Base-by-base conservation (phyloP, 306 rosid genomes). In the Quillaja saponaria region DNA sequence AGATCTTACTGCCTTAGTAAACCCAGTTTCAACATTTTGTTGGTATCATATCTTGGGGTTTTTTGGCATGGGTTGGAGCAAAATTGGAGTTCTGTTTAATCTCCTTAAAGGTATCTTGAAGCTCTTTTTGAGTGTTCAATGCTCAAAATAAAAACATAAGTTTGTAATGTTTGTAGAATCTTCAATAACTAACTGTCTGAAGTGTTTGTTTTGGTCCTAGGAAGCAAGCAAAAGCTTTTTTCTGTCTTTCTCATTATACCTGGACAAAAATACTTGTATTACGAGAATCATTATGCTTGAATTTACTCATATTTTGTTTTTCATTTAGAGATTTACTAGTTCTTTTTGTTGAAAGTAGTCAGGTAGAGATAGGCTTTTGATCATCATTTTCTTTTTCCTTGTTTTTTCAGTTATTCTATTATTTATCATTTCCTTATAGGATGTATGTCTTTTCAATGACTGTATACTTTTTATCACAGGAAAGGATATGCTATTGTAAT, bases 401-500 rank as follows among this genome's bases (percentile, higher is more conserved):
- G n/a, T n/a, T n/a, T n/a, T n/a, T n/a, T n/a, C n/a, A n/a, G n/a
- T n/a, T n/a, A n/a, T n/a, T n/a, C n/a, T n/a, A n/a, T n/a, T n/a
- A n/a, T n/a, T n/a, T n/a, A n/a, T n/a, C n/a, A n/a, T n/a, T n/a
- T n/a, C n/a, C n/a, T n/a, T n/a, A n/a, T n/a, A n/a, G n/a, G n/a
- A n/a, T n/a, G 47, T 42, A 19, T 33, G 41, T 14, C 11, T 31
- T 74, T 50, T 48, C 20, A 61, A 46, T 57, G 16, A 39, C 25
- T 67, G 13, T 49, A 60, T 59, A 13, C n/a, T 52, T 28, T 49
- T 70, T 49, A 31, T 44, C 28, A n/a, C 82, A 92, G 99, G 85
- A 89, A 75, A 78, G 90, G 96, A 37, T 92, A 84, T 64, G 70
- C 95, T 48, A 87, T 92, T 46, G 77, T 92, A 49, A 92, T 92